Conservation (phyloP, 129 eudicot genomes). For the Apium graveolens region DNA sequence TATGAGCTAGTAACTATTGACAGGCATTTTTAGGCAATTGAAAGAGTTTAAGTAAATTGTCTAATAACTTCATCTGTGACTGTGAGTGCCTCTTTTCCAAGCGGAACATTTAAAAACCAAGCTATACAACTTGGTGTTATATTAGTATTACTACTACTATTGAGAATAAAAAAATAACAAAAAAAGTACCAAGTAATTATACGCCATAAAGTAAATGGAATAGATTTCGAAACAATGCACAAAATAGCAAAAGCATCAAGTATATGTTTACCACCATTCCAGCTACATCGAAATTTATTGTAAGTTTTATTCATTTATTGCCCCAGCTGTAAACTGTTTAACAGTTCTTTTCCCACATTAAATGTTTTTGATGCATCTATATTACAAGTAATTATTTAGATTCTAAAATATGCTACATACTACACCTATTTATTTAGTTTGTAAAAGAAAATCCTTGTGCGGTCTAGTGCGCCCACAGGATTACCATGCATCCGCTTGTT, state of each 20-base stretch:
- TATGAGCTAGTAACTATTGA: neutral
- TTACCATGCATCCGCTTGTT: neutral
- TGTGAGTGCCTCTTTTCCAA: neutral
- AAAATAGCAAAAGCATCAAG: too few species aligned
- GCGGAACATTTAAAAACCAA: too few species aligned
- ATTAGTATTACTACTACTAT: too few species aligned
- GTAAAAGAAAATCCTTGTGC: neutral
- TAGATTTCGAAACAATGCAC: neutral
- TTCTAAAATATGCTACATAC: too few species aligned
- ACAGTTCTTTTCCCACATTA: neutral
- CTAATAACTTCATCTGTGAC: neutral
- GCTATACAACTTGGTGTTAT: too few species aligned
- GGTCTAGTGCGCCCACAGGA: neutral
- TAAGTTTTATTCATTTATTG: too few species aligned
- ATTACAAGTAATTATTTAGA: neutral
- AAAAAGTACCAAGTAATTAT: neutral
- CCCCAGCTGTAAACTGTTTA: neutral
- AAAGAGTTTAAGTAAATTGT: neutral
- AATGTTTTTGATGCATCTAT: neutral
- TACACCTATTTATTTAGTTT: neutral
- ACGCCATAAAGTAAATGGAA: neutral
- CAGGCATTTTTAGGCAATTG: neutral
- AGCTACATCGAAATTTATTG: neutral
- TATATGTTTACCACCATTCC: neutral
- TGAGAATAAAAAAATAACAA: too few species aligned